phyloP scores from a whole-genome alignment of 177 flowering plant genomes.

The Telopea speciosissima region DNA sequence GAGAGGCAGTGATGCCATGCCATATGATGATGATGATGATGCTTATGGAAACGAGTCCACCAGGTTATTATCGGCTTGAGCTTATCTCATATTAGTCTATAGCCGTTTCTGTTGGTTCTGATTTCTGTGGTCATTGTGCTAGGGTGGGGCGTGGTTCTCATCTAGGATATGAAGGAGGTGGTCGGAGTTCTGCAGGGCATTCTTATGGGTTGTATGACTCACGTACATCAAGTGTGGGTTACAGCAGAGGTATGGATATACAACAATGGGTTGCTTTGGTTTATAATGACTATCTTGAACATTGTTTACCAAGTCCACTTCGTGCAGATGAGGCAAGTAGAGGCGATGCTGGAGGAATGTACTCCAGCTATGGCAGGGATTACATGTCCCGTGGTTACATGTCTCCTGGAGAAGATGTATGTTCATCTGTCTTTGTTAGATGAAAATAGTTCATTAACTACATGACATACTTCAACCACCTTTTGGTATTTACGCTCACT shows the following conservation, averaged over 20 bases:
- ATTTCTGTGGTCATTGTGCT: constrained; percentile 2
- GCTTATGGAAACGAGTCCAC: constrained; percentile 19
- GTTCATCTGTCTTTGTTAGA: constrained; percentile 4
- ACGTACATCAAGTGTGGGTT: constrained; percentile 15
- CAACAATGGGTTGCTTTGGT: neutral
- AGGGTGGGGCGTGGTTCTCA: constrained; percentile 23
- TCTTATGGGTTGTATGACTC: constrained; percentile 24
- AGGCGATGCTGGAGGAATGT: constrained; percentile 18
- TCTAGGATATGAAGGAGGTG: constrained; percentile 11
- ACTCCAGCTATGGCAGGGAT: constrained; percentile 26
- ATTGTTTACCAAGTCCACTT: neutral
- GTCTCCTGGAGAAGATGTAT: constrained; percentile 22
- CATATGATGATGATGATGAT: constrained; percentile 16
- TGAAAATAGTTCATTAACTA: constrained; percentile 2
- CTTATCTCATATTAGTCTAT: neutral
- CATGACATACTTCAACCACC: neutral
- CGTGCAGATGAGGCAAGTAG: constrained; percentile 21
- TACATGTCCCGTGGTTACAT: neutral
- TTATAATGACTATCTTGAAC: neutral
- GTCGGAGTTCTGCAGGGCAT: constrained; percentile 21
- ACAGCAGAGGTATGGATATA: constrained; percentile 21
- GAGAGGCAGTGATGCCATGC: constrained; percentile 5
- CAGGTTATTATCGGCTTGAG: constrained; percentile 14
- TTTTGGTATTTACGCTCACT: neutral
- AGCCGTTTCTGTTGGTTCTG: neutral